These are phyloP conservation scores for Aspergillus fumigatus DNA, from an alignment of 2,329 filamentous ascomycete genomes.

Conservation along the genomic window DNA sequence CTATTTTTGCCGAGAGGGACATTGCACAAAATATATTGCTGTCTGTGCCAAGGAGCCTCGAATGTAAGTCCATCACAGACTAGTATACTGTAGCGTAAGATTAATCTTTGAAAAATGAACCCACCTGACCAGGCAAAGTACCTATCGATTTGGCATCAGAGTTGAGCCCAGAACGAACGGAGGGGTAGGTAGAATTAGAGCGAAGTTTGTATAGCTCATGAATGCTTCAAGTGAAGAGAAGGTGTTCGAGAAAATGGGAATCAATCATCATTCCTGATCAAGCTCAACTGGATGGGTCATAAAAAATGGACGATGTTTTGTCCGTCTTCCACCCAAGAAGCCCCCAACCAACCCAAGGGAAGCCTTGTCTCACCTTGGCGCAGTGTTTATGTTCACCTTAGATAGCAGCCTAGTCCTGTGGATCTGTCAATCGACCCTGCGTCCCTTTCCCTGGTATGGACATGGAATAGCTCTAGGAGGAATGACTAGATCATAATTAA, in stretches of 20 bases:
- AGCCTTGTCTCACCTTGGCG: not conserved
- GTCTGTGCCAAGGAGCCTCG: not conserved
- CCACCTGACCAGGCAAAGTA: not conserved
- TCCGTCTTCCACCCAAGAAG: not conserved
- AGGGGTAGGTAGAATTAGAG: not conserved
- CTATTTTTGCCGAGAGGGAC: not conserved
- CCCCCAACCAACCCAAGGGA: not conserved
- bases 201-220: not conserved
- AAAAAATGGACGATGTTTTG: not conserved
- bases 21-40: not conserved
- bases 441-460: too few relatives aligned
- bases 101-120: not conserved
- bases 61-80: not conserved
- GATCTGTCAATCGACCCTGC: not conserved
- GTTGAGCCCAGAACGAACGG: not conserved
- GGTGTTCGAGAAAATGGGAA: not conserved
- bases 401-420: not conserved
- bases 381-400: not conserved
- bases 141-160: not conserved
- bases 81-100: not conserved
- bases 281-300: not conserved
- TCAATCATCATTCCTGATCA: not conserved
- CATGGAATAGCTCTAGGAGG: not conserved
- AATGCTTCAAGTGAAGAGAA: not conserved
- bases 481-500: not conserved